Base-by-base conservation (phyloP, 176 grass and related monocot species). In the Pharus latifolius region DNA sequence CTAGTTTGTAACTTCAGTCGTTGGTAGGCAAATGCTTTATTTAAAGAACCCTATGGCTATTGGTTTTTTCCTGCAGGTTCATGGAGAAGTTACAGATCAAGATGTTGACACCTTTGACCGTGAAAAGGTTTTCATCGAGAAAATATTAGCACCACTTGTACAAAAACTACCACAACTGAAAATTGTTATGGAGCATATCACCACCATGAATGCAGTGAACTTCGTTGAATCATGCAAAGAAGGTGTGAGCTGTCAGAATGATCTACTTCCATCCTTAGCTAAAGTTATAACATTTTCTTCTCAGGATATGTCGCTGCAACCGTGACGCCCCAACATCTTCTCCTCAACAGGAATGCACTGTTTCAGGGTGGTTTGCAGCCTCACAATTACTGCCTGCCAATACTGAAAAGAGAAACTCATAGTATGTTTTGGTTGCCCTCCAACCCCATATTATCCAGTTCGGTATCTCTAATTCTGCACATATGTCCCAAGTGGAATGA, bases 291-390 rank as follows among this genome's bases (percentile, higher is more conserved):
- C 62, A 61, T 63, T 34, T 76, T 24, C 7, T 63, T 63, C 54
- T 59, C 28, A 98, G 95, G 84, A 66, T 67, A 82, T 72, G 77
- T 98, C 69, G 84, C 95, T 63, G 95, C 90, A 67, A 98, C 95
- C 7, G 95, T 98, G 63, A 98, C 94, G 46, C 95, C 90, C 23
- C 90, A 91, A n/a, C 95, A 98, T 77, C 68, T 98, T 49, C 81
- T 93, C 51, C 81, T 98, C 35, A 98, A 94, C 9, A 90, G 95
- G 78, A 98, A 98, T 72, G 82, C 95, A 46, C 77, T 98, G 60
- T 94, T 98, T 85, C 80, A 93, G 75, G 95, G 95, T 80, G 95
- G 90, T 52, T 70, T 98, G 54, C 90, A 98, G 51, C 87, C 90
- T 54, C 95, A 98, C 82, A 91, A 84, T 75, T 98, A 91, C 54